Percentiles rank a stretch among this genome's conserved stretches.
Evolutionary conservation across 2,329 filamentous ascomycete species (phyloP).

Genomic region (Metarhizium rileyi): DNA sequence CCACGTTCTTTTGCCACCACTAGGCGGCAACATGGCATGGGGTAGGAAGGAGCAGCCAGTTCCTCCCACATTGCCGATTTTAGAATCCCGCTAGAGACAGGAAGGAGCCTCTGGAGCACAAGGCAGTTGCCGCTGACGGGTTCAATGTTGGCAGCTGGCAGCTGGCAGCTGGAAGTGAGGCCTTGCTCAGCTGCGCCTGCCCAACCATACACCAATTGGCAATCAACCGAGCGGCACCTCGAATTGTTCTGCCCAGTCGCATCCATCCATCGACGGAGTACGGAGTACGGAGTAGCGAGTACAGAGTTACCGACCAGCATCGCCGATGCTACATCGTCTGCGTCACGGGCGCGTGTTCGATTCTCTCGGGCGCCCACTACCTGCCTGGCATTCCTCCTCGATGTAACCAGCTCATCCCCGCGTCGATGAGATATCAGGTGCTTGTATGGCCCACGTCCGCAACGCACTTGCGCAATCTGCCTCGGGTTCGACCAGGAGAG

Average conservation of each 20-base stretch:
- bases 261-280: too few species aligned
- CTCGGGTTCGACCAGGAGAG: too few species aligned
- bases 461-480: too few species aligned
- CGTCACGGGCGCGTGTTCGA: not conserved
- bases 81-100: too few species aligned
- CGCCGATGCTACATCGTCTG: not conserved
- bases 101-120: too few species aligned
- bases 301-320: too few species aligned
- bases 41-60: not conserved
- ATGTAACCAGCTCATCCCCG: not conserved
- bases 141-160: not conserved
- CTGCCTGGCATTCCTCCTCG: not conserved
- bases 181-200: not conserved
- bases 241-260: not conserved
- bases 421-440: too few species aligned
- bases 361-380: not conserved
- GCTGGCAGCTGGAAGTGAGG: not conserved
- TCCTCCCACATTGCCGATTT: too few species aligned
- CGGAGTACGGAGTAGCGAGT: too few species aligned
- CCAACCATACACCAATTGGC: too few species aligned
- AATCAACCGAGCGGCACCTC: not conserved
- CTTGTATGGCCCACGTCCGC: too few species aligned
- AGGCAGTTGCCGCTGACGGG: too few species aligned
- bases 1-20: not conserved
- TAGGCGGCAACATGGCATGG: not conserved